These are phyloP conservation scores for Helenozyma baotianmanensis DNA, from an alignment of 805 yeast genomes.

Conservation along the genomic window DNA sequence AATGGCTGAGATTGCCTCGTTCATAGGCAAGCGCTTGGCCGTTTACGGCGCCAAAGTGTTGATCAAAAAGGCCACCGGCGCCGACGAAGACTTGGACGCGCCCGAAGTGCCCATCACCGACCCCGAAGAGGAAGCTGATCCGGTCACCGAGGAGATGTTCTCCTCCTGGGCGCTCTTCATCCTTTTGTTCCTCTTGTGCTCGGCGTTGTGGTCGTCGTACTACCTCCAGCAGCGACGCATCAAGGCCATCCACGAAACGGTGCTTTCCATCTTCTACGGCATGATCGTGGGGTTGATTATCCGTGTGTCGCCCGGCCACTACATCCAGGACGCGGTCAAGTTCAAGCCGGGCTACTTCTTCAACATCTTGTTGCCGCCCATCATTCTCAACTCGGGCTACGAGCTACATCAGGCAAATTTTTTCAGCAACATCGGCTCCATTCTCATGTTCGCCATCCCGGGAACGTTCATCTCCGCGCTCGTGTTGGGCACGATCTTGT, in stretches of 20 bases:
- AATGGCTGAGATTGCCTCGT: no score
- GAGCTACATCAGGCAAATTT: slow-evolving; percentile 95
- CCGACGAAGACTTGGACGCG: slow-evolving; percentile 23
- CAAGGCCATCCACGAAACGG: slow-evolving; percentile 97
- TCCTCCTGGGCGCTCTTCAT: slow-evolving; percentile 97
- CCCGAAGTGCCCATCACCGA: slow-evolving; percentile 46
- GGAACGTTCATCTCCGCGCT: slow-evolving; percentile 93
- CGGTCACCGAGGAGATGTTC: slow-evolving; percentile 90
- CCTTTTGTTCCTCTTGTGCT: slow-evolving; percentile 68
- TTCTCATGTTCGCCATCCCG: slow-evolving; percentile 90
- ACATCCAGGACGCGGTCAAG: slow-evolving; percentile 93
- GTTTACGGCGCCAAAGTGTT: slow-evolving; percentile 11
- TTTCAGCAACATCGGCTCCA: slow-evolving; percentile 86
- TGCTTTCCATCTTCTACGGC: slow-evolving; percentile 91
- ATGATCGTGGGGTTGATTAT: slow-evolving; percentile 92
- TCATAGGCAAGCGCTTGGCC: no score
- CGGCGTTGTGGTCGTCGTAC: slow-evolving; percentile 94
- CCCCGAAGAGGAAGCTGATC: slow-evolving; percentile 62
- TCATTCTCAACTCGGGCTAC: slow-evolving; percentile 92
- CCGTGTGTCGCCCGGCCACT: slow-evolving; percentile 90
- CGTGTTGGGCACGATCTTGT: slow-evolving; percentile 84
- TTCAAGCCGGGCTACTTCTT: slow-evolving; percentile 93
- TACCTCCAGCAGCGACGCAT: slow-evolving; percentile 86
- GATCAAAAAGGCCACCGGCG: slow-evolving; percentile 29
- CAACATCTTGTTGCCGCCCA: slow-evolving; percentile 91